Percentiles rank a stretch among this genome's conserved stretches.
phyloP scores from a whole-genome alignment of 768 basidiomycete species.

The Termitomyces sp. region DNA sequence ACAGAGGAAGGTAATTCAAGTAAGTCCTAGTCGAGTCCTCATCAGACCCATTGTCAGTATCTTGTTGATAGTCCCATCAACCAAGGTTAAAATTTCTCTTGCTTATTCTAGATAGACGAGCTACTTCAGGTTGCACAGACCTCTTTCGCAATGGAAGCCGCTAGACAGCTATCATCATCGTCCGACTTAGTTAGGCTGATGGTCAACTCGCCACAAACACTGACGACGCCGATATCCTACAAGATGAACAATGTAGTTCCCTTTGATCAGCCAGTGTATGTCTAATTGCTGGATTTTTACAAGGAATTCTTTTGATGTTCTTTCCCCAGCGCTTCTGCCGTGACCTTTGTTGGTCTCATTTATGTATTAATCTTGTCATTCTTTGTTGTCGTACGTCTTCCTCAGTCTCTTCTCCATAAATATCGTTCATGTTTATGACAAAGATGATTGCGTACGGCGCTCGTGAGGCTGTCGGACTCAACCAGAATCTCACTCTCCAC shows the following conservation, averaged over 20 bases:
- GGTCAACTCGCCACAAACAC: constrained; percentile 41
- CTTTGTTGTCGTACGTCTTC: constrained; percentile 26
- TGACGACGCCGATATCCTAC: constrained; percentile 45
- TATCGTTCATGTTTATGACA: neutral
- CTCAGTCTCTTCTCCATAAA: neutral
- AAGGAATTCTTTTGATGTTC: neutral
- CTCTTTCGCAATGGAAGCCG: constrained; percentile 22
- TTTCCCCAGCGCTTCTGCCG: constrained; percentile 41
- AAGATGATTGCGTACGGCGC: constrained; percentile 25
- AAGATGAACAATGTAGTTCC: constrained; percentile 48
- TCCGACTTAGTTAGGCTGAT: constrained; percentile 28
- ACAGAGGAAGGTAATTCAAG: neutral
- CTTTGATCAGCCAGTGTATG: constrained; percentile 61
- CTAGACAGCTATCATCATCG: constrained; percentile 14
- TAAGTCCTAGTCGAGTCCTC: constrained; percentile 20
- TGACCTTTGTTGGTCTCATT: constrained; percentile 53
- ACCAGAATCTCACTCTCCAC: constrained; percentile 22
- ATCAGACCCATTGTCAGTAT: constrained; percentile 27
- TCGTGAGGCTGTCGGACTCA: constrained; percentile 32
- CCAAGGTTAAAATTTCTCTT: neutral
- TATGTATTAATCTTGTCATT: constrained; percentile 44
- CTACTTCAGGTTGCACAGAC: constrained; percentile 15
- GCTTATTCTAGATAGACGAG: neutral
- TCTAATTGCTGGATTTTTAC: neutral
- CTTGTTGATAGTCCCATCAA: too few relatives aligned